Evolutionary conservation across 2,329 filamentous ascomycete genomes (phyloP).

Genomic region (Calonectria leucothoes): DNA sequence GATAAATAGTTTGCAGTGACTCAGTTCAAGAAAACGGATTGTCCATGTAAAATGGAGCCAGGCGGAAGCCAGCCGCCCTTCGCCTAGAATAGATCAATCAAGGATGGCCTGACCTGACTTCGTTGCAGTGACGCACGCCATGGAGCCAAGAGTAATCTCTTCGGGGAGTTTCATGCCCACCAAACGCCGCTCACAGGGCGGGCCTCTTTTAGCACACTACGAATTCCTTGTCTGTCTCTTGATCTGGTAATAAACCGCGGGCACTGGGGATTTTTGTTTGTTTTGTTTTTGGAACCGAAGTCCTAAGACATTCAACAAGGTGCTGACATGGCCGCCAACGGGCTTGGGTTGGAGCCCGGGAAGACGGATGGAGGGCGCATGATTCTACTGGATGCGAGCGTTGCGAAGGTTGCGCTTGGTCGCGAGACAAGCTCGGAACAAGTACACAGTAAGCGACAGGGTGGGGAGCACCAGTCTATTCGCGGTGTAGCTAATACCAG

Average conservation of each 20-base stretch:
- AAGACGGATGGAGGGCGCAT: neutral
- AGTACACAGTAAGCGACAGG: neutral
- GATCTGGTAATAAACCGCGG: neutral
- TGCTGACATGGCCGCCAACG: neutral
- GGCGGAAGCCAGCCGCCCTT: neutral
- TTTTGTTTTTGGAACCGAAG: neutral
- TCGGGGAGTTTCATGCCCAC: neutral
- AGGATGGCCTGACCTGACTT: neutral
- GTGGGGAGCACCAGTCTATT: too few relatives aligned
- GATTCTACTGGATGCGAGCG: neutral
- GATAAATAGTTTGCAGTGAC: neutral
- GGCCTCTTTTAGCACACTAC: neutral
- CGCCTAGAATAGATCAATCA: neutral
- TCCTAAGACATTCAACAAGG: neutral
- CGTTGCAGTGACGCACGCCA: neutral
- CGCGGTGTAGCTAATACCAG: neutral
- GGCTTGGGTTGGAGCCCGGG: neutral
- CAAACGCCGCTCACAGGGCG: neutral
- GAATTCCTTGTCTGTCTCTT: neutral
- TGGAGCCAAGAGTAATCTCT: neutral
- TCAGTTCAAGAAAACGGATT: neutral
- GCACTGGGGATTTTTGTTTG: too few relatives aligned
- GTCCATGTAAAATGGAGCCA: neutral
- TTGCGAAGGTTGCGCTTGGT: neutral
- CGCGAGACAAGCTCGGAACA: neutral